Percentiles rank a stretch among this genome's conserved stretches.
Conservation (phyloP, 2,329 filamentous ascomycete species). For the Fusarium chaquense region DNA sequence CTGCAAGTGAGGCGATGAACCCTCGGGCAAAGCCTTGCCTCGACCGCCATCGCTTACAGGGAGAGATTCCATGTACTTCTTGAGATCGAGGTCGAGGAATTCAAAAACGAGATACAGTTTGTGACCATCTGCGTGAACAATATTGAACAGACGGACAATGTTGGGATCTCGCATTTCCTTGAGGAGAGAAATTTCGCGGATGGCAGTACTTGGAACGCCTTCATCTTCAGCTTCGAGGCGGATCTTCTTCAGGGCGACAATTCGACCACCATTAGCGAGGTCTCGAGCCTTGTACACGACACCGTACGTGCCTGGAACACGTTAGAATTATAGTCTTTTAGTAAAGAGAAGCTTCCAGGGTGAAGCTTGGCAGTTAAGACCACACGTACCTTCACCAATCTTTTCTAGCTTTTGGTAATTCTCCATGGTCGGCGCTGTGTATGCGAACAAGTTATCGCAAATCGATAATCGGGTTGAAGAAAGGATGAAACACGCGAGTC, state of each 20-base stretch:
- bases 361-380: background rate
- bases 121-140: slow-evolving; percentile 93
- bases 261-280: slow-evolving; percentile 82
- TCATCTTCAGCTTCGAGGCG: slow-evolving; percentile 95
- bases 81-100: slow-evolving; percentile 90
- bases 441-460: slow-evolving; percentile 18
- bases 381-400: slow-evolving; percentile 85
- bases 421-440: slow-evolving; percentile 71
- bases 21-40: slow-evolving; percentile 86
- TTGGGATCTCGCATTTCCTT: slow-evolving; percentile 96
- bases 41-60: slow-evolving; percentile 86
- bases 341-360: background rate
- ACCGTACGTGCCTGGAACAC: slow-evolving; percentile 81
- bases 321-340: slow-evolving; percentile 2
- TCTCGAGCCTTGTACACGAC: slow-evolving; percentile 96
- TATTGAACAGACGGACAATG: slow-evolving; percentile 89
- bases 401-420: slow-evolving; percentile 98
- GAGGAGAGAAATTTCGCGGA: slow-evolving; percentile 92
- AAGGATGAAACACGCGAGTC: slow-evolving; percentile 23
- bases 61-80: slow-evolving; percentile 95
- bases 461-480: slow-evolving; percentile 18
- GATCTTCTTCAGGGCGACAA: slow-evolving; percentile 95
- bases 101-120: slow-evolving; percentile 95
- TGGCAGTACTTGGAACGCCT: slow-evolving; percentile 90
- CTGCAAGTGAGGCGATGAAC: slow-evolving; percentile 72